Evolutionary conservation across 768 basidiomycete species (phyloP), one percentile per base, ranked within the genome.

Genomic region (Psilocybe azurescens): DNA sequence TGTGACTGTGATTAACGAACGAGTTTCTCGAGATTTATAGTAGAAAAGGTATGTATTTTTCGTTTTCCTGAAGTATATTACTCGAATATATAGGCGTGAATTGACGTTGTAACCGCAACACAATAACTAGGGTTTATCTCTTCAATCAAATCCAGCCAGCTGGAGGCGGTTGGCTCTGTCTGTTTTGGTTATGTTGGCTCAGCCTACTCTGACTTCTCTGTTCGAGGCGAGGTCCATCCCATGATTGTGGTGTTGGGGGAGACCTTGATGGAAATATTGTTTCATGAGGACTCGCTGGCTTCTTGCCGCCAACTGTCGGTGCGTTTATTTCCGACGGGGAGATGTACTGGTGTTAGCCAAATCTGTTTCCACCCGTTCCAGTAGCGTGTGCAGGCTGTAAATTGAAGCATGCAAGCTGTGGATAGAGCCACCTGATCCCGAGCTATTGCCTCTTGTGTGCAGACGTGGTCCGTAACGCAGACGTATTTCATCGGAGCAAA

Each of bases 401-500:
- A 87, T 73, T 8, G 89, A 90, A 9, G 81, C 79, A 24, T 77
- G 80, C 66, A 80, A 63, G 69, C 86, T 87, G 59, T 83, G 82
- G 24, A 79, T 68, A 39, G 80, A 79, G 32, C 70, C 69, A 0
- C 67, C 61, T 13, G 75, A 75, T 68, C 72, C 74, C 52, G 73
- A 73, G 56, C 78, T 77, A 10, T 70, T 69, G 20, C 81, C 84
- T 18, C 82, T 79, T 14, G 74, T 72, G 61, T 80, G 83, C 16
- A 77, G 67, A 53, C 78, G 72, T 29, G 78, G 70, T 30, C 74
- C 78, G 53, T 83, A 83, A 29, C 81, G 79, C 30, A 80, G 79
- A 18, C 82, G 81, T 39, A 93, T 80, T 75, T 94, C 90, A 16
- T 87, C 85, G 7, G 75, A 74, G 69, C 93, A 94, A 1, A 95